Evolutionary conservation across 371 early-diverging fungal species (phyloP).

Genomic region (Funneliformis caledonium): DNA sequence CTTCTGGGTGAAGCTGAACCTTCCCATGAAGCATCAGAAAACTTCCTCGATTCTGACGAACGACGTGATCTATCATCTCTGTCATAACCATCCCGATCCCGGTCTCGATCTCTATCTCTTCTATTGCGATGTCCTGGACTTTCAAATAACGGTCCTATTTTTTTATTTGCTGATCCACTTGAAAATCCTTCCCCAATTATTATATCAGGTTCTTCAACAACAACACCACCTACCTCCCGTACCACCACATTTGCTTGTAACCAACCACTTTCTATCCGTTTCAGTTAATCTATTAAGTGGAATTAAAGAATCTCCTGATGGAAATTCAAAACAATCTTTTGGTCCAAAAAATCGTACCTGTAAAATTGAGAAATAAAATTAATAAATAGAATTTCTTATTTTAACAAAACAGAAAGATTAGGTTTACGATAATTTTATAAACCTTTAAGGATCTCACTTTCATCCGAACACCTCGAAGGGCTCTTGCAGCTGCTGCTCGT

Average conservation of each 20-base stretch:
- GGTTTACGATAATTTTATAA: constrained; percentile 40
- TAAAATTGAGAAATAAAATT: constrained; percentile 32
- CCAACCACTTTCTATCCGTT: constrained; percentile 49
- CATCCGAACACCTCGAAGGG: constrained; percentile 3
- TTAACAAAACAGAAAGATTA: neutral
- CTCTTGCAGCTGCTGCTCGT: constrained; percentile 27
- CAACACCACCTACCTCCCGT: constrained; percentile 49
- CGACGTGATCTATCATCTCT: constrained; percentile 8
- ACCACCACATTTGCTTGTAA: constrained; percentile 46
- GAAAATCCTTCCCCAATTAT: constrained; percentile 42
- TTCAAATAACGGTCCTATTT: constrained; percentile 1
- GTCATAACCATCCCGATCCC: constrained; percentile 8
- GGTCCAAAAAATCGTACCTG: constrained; percentile 69
- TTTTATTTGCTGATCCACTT: constrained; percentile 36
- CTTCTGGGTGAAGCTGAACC: neutral
- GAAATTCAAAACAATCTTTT: constrained; percentile 60
- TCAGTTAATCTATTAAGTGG: constrained; percentile 49
- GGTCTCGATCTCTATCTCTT: neutral
- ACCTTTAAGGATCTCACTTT: constrained; percentile 41
- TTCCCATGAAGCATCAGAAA: constrained; percentile 36
- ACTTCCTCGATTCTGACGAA: constrained; percentile 18
- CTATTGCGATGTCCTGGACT: constrained; percentile 5
- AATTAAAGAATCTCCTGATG: constrained; percentile 50
- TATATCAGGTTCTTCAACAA: constrained; percentile 50
- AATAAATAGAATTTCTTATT: neutral